These are phyloP conservation scores for Aspergillus olivimuriae DNA, from an alignment of 495 filamentous ascomycete species.

Conservation along the genomic window DNA sequence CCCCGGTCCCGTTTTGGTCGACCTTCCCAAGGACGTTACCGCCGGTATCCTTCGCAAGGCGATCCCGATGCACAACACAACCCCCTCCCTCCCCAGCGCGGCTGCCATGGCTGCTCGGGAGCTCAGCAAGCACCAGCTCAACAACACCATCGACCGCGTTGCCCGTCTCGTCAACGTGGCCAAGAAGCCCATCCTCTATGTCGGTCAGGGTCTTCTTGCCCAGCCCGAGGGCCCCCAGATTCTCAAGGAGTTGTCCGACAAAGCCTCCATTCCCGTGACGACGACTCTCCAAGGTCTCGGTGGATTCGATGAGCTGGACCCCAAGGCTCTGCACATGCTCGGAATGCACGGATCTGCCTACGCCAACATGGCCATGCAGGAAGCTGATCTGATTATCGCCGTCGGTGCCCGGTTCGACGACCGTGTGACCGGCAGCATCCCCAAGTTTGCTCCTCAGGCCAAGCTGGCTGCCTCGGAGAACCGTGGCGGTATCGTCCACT, in stretches of 20 bases:
- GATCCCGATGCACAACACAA: conserved; percentile 47
- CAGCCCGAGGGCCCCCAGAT: conserved; percentile 43
- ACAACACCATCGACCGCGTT: conserved; percentile 42
- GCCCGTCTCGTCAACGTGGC: conserved; percentile 53
- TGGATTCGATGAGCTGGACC: conserved; percentile 54
- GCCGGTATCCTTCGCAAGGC: conserved; percentile 44
- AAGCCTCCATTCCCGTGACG: conserved; percentile 54
- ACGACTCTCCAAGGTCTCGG: conserved; percentile 62
- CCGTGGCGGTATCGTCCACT: conserved; percentile 57
- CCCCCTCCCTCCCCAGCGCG: conserved; percentile 49
- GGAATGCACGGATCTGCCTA: conserved; percentile 60
- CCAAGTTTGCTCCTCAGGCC: conserved; percentile 53
- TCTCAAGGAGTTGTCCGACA: conserved; percentile 51
- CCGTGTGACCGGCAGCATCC: conserved; percentile 48
- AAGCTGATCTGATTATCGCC: conserved; percentile 57
- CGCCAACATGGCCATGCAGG: conserved; percentile 60
- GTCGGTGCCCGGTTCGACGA: conserved; percentile 59
- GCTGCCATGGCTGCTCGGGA: conserved; percentile 48
- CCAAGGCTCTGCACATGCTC: conserved; percentile 55
- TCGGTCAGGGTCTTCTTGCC: conserved; percentile 52
- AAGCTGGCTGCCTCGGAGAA: conserved; percentile 47
- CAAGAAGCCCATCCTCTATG: conserved; percentile 55
- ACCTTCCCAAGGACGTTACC: conserved; percentile 56
- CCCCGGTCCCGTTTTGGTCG: conserved; percentile 56
- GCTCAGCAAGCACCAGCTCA: conserved; percentile 39